phyloP scores from a whole-genome alignment of 2,329 filamentous ascomycete genomes.

The Penicillium thymicola region DNA sequence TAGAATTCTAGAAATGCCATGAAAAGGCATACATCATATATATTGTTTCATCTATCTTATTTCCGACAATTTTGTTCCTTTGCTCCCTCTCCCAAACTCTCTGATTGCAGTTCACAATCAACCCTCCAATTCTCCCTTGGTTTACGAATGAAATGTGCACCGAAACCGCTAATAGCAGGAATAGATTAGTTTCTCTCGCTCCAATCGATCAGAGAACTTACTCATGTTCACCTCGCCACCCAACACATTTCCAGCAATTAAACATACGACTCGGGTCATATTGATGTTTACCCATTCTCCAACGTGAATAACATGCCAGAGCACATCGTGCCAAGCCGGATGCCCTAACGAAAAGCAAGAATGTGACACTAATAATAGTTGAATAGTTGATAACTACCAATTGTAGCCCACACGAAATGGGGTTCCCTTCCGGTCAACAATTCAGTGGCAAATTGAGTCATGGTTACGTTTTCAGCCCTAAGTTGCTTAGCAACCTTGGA shows the following conservation, averaged over 20 bases:
- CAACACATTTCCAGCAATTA: conserved; percentile 15
- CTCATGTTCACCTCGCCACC: conserved; percentile 12
- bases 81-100: not conserved
- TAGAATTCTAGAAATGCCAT: not conserved
- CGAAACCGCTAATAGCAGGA: not conserved
- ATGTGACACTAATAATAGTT: not conserved
- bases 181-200: not conserved
- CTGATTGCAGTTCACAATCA: not conserved
- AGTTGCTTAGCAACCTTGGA: not conserved
- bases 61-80: not conserved
- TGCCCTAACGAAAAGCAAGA: not conserved
- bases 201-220: not conserved
- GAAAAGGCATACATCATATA: not conserved
- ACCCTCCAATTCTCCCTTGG: too few species aligned
- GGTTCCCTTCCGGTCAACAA: not conserved
- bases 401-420: not conserved
- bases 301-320: not conserved
- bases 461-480: not conserved
- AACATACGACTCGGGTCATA: conserved; percentile 26
- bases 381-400: not conserved
- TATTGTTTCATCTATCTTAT: not conserved
- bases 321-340: too few species aligned
- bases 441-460: not conserved
- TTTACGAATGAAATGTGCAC: not conserved
- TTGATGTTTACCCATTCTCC: conserved; percentile 10